These are phyloP conservation scores for Jaapia argillacea DNA, from an alignment of 768 basidiomycete species.

Conservation along the genomic window DNA sequence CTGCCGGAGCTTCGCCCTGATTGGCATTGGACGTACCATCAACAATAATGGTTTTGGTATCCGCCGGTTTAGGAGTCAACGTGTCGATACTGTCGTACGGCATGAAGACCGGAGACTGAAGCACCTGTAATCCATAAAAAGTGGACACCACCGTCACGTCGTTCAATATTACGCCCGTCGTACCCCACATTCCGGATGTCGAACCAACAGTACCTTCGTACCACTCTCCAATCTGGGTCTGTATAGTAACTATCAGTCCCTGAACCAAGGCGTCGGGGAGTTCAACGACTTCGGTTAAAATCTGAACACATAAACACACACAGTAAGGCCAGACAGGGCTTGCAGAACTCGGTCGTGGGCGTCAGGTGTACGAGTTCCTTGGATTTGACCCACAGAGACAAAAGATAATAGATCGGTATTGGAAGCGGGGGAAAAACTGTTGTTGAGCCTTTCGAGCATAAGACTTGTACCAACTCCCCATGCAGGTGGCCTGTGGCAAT, in stretches of 20 bases:
- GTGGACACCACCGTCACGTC: slow-evolving; percentile 66
- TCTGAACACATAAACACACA: slow-evolving; percentile 26
- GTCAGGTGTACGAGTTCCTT: slow-evolving; percentile 26
- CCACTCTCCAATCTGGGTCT: slow-evolving; percentile 58
- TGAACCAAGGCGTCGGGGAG: slow-evolving; percentile 17
- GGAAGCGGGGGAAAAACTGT: no score
- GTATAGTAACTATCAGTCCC: slow-evolving; percentile 76
- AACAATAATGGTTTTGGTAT: slow-evolving; percentile 56
- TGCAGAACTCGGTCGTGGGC: slow-evolving; percentile 48
- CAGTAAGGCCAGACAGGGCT: slow-evolving; percentile 60
- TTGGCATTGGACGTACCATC: slow-evolving; percentile 62
- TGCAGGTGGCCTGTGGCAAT: slow-evolving; percentile 30
- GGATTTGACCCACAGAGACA: no score
- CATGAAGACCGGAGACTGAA: slow-evolving; percentile 59
- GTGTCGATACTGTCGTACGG: slow-evolving; percentile 62
- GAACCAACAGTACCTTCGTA: slow-evolving; percentile 65
- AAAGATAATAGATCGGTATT: no score
- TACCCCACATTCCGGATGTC: slow-evolving; percentile 55
- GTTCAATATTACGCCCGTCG: slow-evolving; percentile 62
- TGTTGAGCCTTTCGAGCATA: no score
- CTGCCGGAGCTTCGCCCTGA: slow-evolving; percentile 40
- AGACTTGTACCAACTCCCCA: no score
- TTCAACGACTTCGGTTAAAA: slow-evolving; percentile 10
- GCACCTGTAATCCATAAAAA: slow-evolving; percentile 61
- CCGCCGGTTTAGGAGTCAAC: slow-evolving; percentile 68